Base-by-base conservation (phyloP, 768 basidiomycete species). In the Boletus sp. region DNA sequence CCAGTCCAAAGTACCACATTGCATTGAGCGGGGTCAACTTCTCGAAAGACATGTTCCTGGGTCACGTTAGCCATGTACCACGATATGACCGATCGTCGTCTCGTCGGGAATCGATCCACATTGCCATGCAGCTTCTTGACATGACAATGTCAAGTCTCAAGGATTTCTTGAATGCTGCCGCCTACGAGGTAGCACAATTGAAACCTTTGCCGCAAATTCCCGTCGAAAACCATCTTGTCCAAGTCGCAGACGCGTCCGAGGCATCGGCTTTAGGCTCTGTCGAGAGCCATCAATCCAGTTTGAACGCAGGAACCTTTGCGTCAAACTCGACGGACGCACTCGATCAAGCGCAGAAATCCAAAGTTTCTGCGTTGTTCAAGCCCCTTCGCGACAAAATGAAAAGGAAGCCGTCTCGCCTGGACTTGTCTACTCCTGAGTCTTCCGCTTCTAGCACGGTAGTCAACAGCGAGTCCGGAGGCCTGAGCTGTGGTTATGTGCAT, bases 91-190 rank as follows among this genome's bases (percentile, higher is more conserved):
- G 41, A 42, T 17, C 58, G 9, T 47, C 53, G 5, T 50, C 51
- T 15, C 55, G 28, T 30, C 55, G 32, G 18, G 60, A 61, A 32
- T 53, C 54, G 7, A 69, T 67, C 30, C 47, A 58, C 2, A 30
- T 48, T 17, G 56, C 56, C 10, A 63, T 73, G 59, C 67, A 68
- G 33, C 59, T 63, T 37, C 67, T 75, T 12, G 73, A 75, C 11
- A 63, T 67, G 54, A 64, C 62, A 11, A 66, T 77, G 64, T 61
- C 66, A 1, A 66, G 61, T 53, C 64, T 78, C 55, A 73, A 66
- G 55, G 51, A 51, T 11, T 70, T 75, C 52, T 63, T 78, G 49
- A 58, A 58, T 29, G 61, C 65, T 32, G 73, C 69, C 4, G 71
- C 70, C 42, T 60, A 57, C 15, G 65, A 75, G 28, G 58, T 68